A percentile compares a stretch with the other conserved stretches of the same genome.
phyloP scores from a whole-genome alignment of 306 rosid genomes.

The Citrullus colocynthis region DNA sequence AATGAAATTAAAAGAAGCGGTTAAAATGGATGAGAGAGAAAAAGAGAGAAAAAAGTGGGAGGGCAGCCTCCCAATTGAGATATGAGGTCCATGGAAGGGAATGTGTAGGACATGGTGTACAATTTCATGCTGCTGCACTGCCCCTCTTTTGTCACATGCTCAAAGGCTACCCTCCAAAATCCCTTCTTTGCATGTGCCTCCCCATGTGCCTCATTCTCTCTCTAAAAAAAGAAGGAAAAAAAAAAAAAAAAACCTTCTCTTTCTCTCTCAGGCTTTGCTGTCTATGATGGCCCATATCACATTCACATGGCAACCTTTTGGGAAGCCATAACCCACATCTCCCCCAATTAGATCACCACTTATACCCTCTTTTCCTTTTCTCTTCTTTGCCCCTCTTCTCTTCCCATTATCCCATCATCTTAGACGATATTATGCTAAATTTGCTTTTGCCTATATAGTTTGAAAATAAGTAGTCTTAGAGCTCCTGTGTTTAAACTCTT shows the following conservation, averaged over 20 bases:
- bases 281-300: constrained; percentile 51
- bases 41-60: background rate
- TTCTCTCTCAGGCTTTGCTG: background rate
- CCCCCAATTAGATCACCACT: background rate
- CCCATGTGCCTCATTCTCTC: constrained; percentile 38
- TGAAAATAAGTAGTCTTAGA: no score
- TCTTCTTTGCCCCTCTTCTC: background rate
- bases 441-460: no score
- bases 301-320: constrained; percentile 75
- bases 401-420: background rate
- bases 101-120: constrained; percentile 94
- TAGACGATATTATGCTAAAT: no score
- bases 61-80: constrained; percentile 7
- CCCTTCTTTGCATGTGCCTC: constrained; percentile 34
- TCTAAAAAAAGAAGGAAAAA: background rate
- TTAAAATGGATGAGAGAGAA: no score
- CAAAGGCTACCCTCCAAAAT: constrained; percentile 5
- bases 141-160: constrained; percentile 64
- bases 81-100: constrained; percentile 59
- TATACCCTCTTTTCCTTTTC: background rate
- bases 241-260: background rate
- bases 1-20: background rate
- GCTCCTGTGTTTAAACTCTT: no score
- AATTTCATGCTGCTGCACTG: constrained; percentile 67
- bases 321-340: constrained; percentile 37